Percentiles rank a stretch among this genome's conserved stretches.
Conservation (phyloP, 2,329 filamentous ascomycete species). For the Diaporthe eres region DNA sequence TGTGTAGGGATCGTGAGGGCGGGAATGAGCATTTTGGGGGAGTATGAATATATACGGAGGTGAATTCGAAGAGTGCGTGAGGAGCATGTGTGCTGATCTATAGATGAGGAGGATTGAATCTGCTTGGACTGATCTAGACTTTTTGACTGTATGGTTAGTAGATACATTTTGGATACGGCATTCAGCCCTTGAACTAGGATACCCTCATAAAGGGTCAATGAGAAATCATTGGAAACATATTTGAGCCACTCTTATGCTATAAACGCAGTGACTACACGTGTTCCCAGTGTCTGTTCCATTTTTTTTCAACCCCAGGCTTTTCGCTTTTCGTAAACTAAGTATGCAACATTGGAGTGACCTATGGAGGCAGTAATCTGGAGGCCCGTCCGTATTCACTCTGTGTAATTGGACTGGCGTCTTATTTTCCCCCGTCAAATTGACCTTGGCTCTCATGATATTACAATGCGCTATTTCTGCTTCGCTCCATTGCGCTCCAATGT, state of each 20-base stretch:
- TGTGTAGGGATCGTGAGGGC: neutral
- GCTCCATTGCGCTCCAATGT: no score
- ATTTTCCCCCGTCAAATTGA: no score
- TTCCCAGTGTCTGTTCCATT: neutral
- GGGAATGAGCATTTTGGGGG: neutral
- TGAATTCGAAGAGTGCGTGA: neutral
- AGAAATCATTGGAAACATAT: neutral
- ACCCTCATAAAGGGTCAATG: neutral
- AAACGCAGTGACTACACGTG: neutral
- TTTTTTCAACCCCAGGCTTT: no score
- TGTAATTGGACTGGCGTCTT: neutral
- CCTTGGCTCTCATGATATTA: no score
- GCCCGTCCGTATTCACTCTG: neutral
- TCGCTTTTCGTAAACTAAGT: no score
- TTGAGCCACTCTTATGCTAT: neutral
- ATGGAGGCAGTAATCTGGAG: no score
- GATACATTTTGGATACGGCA: neutral
- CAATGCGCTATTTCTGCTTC: neutral
- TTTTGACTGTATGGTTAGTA: neutral
- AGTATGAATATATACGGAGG: neutral
- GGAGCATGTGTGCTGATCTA: neutral
- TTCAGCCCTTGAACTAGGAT: neutral
- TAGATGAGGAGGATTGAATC: neutral
- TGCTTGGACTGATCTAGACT: neutral
- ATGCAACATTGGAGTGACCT: no score